A percentile compares a stretch with the other conserved stretches of the same genome.
Conservation (phyloP, 371 early-diverging fungal species). For the Dinochytrium kinnereticum region DNA sequence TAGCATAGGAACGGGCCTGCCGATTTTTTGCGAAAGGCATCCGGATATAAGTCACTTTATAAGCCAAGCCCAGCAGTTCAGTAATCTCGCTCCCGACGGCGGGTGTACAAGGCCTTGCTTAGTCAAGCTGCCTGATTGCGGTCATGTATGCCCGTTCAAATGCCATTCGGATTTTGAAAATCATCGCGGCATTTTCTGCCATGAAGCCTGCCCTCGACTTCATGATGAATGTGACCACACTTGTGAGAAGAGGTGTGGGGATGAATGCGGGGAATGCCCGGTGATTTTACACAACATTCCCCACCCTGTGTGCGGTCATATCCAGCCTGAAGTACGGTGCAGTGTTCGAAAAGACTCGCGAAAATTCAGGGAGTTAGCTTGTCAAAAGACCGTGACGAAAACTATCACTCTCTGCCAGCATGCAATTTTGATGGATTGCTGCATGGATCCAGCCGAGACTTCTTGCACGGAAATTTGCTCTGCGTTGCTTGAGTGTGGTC, state of each 20-base stretch:
- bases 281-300: conserved; percentile 10
- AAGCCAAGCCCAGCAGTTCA: conserved; percentile 38
- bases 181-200: conserved; percentile 47
- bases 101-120: conserved; percentile 36
- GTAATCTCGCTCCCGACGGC: conserved; percentile 33
- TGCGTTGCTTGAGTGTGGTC: conserved; percentile 40
- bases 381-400: conserved; percentile 5
- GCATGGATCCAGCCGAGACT: conserved; percentile 1
- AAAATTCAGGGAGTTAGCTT: conserved; percentile 4
- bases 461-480: conserved; percentile 23
- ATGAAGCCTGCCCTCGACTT: conserved; percentile 46
- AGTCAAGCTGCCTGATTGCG: conserved; percentile 28
- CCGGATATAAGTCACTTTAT: conserved; percentile 33
- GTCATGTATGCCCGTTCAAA: conserved; percentile 34
- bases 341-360: not conserved
- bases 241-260: conserved; percentile 55
- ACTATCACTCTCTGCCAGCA: conserved; percentile 27
- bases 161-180: conserved; percentile 61
- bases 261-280: conserved; percentile 53
- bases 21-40: conserved; percentile 48
- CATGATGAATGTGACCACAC: conserved; percentile 50
- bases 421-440: conserved; percentile 17
- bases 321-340: not conserved
- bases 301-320: conserved; percentile 35
- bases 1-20: conserved; percentile 51